Evolutionary conservation across 768 basidiomycete genomes (phyloP), one percentile per base, ranked within the genome.

Genomic region (Sporobolomyces pararoseus): DNA sequence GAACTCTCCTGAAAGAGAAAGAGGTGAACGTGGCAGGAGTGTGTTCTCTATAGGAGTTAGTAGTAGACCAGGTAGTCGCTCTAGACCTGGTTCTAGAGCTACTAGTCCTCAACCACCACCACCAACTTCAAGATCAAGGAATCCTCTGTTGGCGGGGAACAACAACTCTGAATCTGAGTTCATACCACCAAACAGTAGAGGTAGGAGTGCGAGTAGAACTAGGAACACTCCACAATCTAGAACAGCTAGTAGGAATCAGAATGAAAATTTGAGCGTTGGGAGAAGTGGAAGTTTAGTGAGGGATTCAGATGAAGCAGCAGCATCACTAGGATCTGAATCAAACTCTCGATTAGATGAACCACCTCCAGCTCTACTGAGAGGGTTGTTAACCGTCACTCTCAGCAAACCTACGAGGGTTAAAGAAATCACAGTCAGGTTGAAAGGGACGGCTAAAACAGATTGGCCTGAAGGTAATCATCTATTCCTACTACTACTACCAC

Each of bases 321-420:
- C 39, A 9, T 9, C 39, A 9, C 39, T 17, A 42, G 39, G 10
- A 25, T 2, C 46, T 1, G 44, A 34, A 29, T 2, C 46, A 10
- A 50, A 53, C 19, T 55, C 27, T 16, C 29, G 4, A 42, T 63
- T 70, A 7, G 70, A 74, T 54, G 73, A 74, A 47, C 73, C 69
- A 0, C 78, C 80, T 12, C 84, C 84, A 2, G 85, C 88, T 23
- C 80, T 87, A 76, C 80, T 90, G 17, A 81, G 88, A 55, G 88
- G 88, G 14, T 79, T 89, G 6, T 82, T 89, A 65, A 85, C 84
- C 2, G 80, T 90, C 66, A 82, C 81, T 19, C 80, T 89, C 47
- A 81, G 82, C 35, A 95, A 95, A 78, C 86, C 92, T 0, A 92
- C 86, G 62, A 87, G 87, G 78, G 87, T 99, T 73, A 87, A 88